Conservation (phyloP, 75 land plant genomes). For the Cupressus sempervirens region DNA sequence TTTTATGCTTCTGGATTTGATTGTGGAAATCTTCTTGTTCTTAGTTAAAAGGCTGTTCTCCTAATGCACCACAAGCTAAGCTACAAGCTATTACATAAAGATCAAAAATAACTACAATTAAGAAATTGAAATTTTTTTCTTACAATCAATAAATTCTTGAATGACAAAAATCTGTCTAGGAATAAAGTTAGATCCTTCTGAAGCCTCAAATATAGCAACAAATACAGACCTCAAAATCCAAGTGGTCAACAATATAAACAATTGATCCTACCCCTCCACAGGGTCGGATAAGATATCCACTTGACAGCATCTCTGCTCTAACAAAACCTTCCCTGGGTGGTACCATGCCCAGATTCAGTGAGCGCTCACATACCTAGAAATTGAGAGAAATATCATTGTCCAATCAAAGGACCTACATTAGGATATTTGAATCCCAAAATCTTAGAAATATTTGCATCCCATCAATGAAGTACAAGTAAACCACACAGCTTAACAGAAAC, state of each 20-base stretch:
- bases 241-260: conserved; percentile 90
- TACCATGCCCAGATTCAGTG: conserved; percentile 72
- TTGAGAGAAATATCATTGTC: background rate
- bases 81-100: background rate
- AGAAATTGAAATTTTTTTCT: background rate
- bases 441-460: background rate
- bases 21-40: no score
- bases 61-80: background rate
- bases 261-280: conserved; percentile 95
- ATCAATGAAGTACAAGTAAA: background rate
- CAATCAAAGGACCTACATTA: background rate
- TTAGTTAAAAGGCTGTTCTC: background rate
- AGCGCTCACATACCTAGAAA: conserved; percentile 80
- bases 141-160: background rate
- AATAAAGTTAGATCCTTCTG: background rate
- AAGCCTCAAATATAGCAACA: background rate
- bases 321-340: conserved; percentile 77
- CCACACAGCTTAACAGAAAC: background rate
- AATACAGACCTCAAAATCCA: conserved; percentile 75
- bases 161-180: background rate
- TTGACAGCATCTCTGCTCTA: conserved; percentile 91
- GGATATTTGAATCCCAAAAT: background rate
- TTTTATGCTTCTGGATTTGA: no score
- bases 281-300: conserved; percentile 93
- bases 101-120: background rate